Conservation (phyloP, 768 basidiomycete genomes). For the Mycena capillaripes region DNA sequence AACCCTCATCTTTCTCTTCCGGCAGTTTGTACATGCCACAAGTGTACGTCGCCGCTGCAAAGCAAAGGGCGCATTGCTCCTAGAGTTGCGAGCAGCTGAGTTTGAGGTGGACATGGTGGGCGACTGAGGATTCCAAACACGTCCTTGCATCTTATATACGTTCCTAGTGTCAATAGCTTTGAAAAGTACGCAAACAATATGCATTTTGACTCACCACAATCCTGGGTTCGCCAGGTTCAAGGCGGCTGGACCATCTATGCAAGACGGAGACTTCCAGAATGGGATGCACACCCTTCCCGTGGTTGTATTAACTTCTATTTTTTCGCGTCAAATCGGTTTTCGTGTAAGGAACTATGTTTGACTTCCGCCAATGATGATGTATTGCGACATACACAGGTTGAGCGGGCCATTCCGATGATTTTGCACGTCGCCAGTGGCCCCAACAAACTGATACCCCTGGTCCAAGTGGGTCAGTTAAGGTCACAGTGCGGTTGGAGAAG, state of each 20-base stretch:
- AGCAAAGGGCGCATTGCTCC: not conserved
- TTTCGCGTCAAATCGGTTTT: no score
- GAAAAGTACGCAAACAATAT: not conserved
- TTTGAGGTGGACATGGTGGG: slow-evolving; percentile 1
- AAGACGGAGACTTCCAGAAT: not conserved
- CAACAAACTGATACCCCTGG: not conserved
- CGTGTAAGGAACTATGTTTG: not conserved
- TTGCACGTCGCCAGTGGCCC: not conserved
- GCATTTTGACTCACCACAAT: not conserved
- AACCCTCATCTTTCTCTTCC: not conserved
- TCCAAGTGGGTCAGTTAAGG: not conserved
- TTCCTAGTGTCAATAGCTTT: not conserved
- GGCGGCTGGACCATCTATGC: not conserved
- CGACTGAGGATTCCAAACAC: not conserved
- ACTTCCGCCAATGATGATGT: not conserved
- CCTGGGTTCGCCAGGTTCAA: not conserved
- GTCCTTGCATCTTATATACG: not conserved
- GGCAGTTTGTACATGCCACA: slow-evolving; percentile 1
- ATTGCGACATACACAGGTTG: not conserved
- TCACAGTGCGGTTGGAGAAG: not conserved
- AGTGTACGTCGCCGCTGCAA: not conserved
- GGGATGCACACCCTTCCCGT: not conserved
- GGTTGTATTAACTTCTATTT: not conserved
- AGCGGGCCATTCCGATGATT: not conserved
- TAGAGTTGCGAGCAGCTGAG: not conserved